Evolutionary conservation across 2,329 filamentous ascomycete species (phyloP), one percentile per base, ranked within the genome.

Genomic region (Clonostachys chloroleuca): DNA sequence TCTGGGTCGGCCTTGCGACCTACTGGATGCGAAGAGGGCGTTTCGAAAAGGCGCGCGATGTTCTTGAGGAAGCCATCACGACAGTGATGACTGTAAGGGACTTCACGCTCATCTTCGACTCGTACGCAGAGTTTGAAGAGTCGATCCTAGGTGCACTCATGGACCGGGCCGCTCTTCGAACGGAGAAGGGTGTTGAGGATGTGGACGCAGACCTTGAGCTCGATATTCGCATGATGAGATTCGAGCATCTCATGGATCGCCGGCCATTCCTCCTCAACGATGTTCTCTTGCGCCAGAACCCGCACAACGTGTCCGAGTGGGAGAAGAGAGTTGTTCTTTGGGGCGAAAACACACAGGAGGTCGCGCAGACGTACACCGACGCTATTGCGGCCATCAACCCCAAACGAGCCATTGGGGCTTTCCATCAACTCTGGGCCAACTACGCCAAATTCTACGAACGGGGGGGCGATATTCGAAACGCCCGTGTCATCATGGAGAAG

Each of bases 81-180:
- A 97, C 92, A 2, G 95, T 96, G 52, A 97, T 97, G 92, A 99
- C 94, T 3, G 92, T 99, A 41, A 86, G 94, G 47, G 94, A 99
- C 68, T 99, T 99, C 61, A 95, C 92, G 1, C 81, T 97, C 47
- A 86, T 97, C 42, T 99, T 99, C 58, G 94, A 99, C 66, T 88
- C 92, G 0, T 99, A 97, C 60, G 86, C 89, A 34, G 94, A 99
- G 66, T 96, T 96, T 52, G 94, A 99, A 65, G 95, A 99, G 69
- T 92, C 92, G 0, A 86, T 97, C 55, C 96, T 97, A 53, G 86
- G 89, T 13, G 86, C 86, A 43, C 75, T 97, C 56, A 95, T 99
- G 84, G 92, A 97, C 57, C 80, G 88, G 46, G 92, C 92, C 2
- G 87, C 90, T 7, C 70, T 73, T 43, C 85, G 92, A 40, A 84